phyloP scores from a whole-genome alignment of 73 alveolate species.

The Blepharisma stoltei region DNA sequence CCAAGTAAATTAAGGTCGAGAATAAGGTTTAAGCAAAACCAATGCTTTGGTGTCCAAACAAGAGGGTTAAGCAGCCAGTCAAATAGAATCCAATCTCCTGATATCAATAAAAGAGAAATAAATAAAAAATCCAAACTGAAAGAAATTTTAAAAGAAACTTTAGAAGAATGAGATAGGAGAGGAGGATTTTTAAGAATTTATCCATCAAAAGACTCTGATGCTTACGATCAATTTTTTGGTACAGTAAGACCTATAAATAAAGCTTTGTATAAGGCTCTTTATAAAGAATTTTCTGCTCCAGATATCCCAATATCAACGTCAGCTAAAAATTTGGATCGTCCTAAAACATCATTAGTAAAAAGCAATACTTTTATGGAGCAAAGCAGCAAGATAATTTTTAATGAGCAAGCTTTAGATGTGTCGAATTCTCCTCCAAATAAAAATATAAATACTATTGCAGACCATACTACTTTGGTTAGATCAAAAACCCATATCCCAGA shows the following conservation, averaged over 20 bases:
- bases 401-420: no score
- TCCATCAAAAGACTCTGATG: slow-evolving; percentile 51
- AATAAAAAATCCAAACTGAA: not conserved
- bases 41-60: not conserved
- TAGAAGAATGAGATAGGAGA: slow-evolving; percentile 19
- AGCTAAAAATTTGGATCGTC: not conserved
- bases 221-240: slow-evolving; percentile 47
- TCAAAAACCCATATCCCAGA: no score
- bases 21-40: slow-evolving; percentile 34
- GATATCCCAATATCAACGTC: not conserved
- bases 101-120: not conserved
- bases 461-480: no score
- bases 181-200: slow-evolving; percentile 46
- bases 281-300: not conserved
- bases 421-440: no score
- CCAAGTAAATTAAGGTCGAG: slow-evolving; percentile 38
- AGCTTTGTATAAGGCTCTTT: not conserved
- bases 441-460: no score
- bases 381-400: no score
- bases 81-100: not conserved
- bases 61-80: not conserved
- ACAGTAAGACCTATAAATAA: slow-evolving; percentile 14
- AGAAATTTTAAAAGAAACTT: slow-evolving; percentile 18
- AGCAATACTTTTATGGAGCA: no score
- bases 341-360: not conserved